Evolutionary conservation across 2,329 filamentous ascomycete genomes (phyloP).

Genomic region (Berkeleyomyces basicola): DNA sequence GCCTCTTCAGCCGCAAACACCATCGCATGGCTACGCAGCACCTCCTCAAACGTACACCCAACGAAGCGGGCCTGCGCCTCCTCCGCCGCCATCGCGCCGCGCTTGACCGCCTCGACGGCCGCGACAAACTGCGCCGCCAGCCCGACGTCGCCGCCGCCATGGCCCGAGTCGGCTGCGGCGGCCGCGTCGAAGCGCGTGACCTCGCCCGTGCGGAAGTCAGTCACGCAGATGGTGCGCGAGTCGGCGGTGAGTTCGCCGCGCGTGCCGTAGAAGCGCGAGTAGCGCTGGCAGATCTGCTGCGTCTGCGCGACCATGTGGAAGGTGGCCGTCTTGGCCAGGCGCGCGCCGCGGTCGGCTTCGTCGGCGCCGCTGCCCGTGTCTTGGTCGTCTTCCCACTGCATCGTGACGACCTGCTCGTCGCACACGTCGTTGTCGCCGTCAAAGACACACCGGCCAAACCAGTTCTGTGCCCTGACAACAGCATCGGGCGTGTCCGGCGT

Average conservation of each 20-base stretch:
- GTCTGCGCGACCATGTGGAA: slow-evolving; percentile 94
- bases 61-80: slow-evolving; percentile 60
- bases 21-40: slow-evolving; percentile 75
- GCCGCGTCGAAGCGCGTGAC: slow-evolving; percentile 23
- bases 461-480: slow-evolving; percentile 38
- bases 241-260: slow-evolving; percentile 78
- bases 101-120: slow-evolving; percentile 67
- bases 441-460: slow-evolving; percentile 93
- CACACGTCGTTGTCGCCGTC: slow-evolving; percentile 86
- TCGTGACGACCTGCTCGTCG: slow-evolving; percentile 80
- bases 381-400: slow-evolving; percentile 65
- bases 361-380: slow-evolving; percentile 14
- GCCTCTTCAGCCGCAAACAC: slow-evolving; percentile 93
- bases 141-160: slow-evolving; percentile 30
- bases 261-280: slow-evolving; percentile 73
- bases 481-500: slow-evolving; percentile 23
- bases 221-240: slow-evolving; percentile 38
- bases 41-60: slow-evolving; percentile 72
- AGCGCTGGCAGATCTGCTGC: slow-evolving; percentile 68
- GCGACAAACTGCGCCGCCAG: slow-evolving; percentile 67
- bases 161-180: slow-evolving; percentile 23
- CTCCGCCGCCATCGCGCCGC: slow-evolving; percentile 44
- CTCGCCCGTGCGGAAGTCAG: slow-evolving; percentile 33
- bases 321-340: slow-evolving; percentile 65
- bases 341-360: slow-evolving; percentile 21